phyloP scores from a whole-genome alignment of 768 basidiomycete genomes.

The Infundibulicybe gibba region DNA sequence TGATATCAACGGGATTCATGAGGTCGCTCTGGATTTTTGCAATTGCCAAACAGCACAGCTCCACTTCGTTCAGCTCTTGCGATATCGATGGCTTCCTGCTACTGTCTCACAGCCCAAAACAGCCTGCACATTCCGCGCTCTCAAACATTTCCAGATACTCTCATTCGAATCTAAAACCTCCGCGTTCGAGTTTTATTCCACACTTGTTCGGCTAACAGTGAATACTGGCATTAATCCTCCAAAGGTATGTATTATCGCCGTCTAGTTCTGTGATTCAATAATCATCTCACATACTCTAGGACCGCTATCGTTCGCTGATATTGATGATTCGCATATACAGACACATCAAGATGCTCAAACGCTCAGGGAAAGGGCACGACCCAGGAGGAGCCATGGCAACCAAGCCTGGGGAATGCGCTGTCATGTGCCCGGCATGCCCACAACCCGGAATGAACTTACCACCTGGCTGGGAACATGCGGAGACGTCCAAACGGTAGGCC shows the following conservation, averaged over 20 bases:
- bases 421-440: conserved; percentile 22
- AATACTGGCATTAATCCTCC: conserved; percentile 4
- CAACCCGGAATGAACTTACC: conserved; percentile 19
- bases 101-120: conserved; percentile 12
- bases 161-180: conserved; percentile 16
- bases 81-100: conserved; percentile 13
- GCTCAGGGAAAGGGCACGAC: conserved; percentile 14
- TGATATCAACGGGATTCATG: conserved; percentile 19
- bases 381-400: conserved; percentile 11
- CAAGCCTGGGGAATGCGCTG: conserved; percentile 12
- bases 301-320: conserved; percentile 13
- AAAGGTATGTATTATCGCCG: no score
- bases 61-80: conserved; percentile 14
- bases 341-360: conserved; percentile 19
- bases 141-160: conserved; percentile 13
- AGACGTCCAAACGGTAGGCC: conserved; percentile 11
- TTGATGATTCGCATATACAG: conserved; percentile 13
- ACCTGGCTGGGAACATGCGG: conserved; percentile 14
- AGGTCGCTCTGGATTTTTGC: conserved; percentile 17
- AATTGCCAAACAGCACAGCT: conserved; percentile 11
- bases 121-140: conserved; percentile 13
- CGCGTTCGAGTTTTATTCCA: conserved; percentile 13
- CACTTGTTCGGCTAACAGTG: conserved; percentile 9
- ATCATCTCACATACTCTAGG: neutral
- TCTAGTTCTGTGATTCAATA: no score